Evolutionary conservation across 208 protist genomes (phyloP).

Genomic region (Endotrypanum monterogeii): DNA sequence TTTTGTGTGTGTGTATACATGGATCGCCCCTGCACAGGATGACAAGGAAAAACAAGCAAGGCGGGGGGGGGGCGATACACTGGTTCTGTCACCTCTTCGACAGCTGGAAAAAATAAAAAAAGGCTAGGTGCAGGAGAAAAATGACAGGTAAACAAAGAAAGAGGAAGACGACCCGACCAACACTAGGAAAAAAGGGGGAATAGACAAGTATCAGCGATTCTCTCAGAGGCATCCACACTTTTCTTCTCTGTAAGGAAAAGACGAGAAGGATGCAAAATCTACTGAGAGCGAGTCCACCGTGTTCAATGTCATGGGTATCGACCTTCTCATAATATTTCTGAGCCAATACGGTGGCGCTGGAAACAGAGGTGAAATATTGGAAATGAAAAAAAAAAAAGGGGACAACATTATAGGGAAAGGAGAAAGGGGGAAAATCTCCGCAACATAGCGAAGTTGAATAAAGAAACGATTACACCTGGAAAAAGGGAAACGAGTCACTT

Average conservation of each 20-base stretch:
- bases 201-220: background rate
- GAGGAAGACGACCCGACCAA: background rate
- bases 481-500: no score
- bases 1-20: background rate
- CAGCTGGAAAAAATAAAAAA: background rate
- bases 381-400: background rate
- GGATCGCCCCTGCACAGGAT: background rate
- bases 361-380: background rate
- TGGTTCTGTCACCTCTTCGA: background rate
- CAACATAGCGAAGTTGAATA: background rate
- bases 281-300: no score
- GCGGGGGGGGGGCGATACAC: background rate
- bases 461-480: no score
- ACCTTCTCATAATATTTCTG: background rate
- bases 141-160: background rate
- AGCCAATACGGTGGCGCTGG: background rate
- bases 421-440: no score
- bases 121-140: background rate
- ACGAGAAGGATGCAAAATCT: no score
- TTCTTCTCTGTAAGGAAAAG: no score
- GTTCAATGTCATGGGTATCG: background rate
- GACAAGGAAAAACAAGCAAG: background rate
- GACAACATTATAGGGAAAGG: background rate
- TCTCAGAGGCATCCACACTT: no score
- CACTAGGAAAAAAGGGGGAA: background rate